Evolutionary conservation across 1,284 basidiomycete species (phyloP).

Genomic region (Ustilago cynodontis): DNA sequence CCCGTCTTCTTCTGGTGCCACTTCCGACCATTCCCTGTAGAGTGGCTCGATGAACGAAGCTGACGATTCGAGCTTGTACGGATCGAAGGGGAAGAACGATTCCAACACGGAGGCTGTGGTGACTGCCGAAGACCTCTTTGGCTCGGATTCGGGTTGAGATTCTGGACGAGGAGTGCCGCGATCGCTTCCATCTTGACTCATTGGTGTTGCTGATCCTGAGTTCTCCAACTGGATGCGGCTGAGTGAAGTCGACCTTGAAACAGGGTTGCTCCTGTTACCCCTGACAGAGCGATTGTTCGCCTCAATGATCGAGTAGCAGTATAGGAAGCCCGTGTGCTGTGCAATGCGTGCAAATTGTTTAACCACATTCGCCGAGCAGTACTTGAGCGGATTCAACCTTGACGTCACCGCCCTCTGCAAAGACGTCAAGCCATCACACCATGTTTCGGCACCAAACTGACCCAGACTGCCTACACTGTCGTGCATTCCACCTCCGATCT

Average conservation of each 20-base stretch:
- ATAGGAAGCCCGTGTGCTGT: slow-evolving; percentile 89
- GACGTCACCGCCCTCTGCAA: slow-evolving; percentile 85
- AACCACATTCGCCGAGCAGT: slow-evolving; percentile 86
- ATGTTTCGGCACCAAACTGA: slow-evolving; percentile 70
- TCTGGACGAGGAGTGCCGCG: slow-evolving; percentile 31
- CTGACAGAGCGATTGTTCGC: slow-evolving; percentile 74
- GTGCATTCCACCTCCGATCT: slow-evolving; percentile 48
- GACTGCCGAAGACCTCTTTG: slow-evolving; percentile 15
- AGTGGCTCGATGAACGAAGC: slow-evolving; percentile 72
- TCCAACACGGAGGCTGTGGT: slow-evolving; percentile 75
- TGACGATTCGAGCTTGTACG: slow-evolving; percentile 83
- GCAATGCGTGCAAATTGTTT: slow-evolving; percentile 94
- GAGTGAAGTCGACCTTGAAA: slow-evolving; percentile 38
- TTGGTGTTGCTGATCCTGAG: slow-evolving; percentile 27
- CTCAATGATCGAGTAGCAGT: slow-evolving; percentile 94
- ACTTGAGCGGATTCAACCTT: slow-evolving; percentile 83
- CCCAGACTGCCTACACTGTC: slow-evolving; percentile 43
- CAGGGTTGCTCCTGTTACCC: slow-evolving; percentile 26
- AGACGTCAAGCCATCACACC: slow-evolving; percentile 85
- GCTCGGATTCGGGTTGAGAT: slow-evolving; percentile 7
- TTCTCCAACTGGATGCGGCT: slow-evolving; percentile 32
- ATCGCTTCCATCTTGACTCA: slow-evolving; percentile 45
- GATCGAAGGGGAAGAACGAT: slow-evolving; percentile 98
- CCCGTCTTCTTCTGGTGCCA: slow-evolving; percentile 69
- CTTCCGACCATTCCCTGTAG: slow-evolving; percentile 74